Evolutionary conservation across 2,329 filamentous ascomycete species (phyloP).

Genomic region (Claviceps digitariae): DNA sequence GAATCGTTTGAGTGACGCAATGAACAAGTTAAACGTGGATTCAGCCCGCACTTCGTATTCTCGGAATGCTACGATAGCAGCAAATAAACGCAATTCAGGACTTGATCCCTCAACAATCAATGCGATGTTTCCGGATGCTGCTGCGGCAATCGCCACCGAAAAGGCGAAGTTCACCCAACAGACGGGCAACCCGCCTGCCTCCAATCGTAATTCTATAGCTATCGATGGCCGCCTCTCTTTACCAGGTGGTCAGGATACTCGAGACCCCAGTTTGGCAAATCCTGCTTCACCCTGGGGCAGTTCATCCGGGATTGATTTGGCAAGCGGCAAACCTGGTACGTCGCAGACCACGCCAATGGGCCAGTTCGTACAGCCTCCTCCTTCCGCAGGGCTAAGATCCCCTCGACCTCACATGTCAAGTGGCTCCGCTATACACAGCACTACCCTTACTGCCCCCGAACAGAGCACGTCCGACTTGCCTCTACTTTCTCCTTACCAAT

Average conservation of each 20-base stretch:
- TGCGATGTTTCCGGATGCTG: conserved; percentile 97
- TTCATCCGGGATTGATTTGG: conserved; percentile 35
- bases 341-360: conserved; percentile 71
- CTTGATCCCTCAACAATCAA: conserved; percentile 89
- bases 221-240: conserved; percentile 67
- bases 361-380: conserved; percentile 77
- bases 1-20: conserved; percentile 85
- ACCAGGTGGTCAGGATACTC: conserved; percentile 35
- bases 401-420: conserved; percentile 58
- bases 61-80: conserved; percentile 58
- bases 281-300: conserved; percentile 61
- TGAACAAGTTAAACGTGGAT: conserved; percentile 87
- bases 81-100: conserved; percentile 84
- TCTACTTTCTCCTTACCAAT: conserved; percentile 69
- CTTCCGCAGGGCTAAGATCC: conserved; percentile 62
- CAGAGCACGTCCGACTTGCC: conserved; percentile 59
- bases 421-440: conserved; percentile 65
- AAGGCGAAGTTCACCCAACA: conserved; percentile 96
- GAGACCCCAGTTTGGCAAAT: conserved; percentile 14
- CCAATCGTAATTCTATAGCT: conserved; percentile 81
- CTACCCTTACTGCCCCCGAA: conserved; percentile 60
- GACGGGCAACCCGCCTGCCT: conserved; percentile 77
- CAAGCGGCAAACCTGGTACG: conserved; percentile 59
- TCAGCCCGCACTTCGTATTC: conserved; percentile 75
- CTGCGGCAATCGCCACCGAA: conserved; percentile 94